Evolutionary conservation across 129 eudicot species (phyloP).

Genomic region (Daucus carota): DNA sequence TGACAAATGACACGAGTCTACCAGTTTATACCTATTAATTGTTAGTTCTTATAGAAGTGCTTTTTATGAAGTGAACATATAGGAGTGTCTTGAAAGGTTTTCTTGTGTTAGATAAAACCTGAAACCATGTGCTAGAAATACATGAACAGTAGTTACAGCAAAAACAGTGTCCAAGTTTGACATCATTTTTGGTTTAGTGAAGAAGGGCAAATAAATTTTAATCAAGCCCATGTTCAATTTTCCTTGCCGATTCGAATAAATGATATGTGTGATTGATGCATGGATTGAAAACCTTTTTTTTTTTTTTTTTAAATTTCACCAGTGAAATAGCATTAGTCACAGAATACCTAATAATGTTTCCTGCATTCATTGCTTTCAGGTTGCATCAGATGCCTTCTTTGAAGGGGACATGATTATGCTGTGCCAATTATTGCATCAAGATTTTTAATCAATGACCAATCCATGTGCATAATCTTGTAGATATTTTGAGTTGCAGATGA

Average conservation of each 20-base stretch:
- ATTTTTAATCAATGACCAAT: constrained; percentile 22
- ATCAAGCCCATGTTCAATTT: not conserved
- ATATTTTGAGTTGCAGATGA: constrained; percentile 85
- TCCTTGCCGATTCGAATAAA: not conserved
- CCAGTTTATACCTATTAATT: not conserved
- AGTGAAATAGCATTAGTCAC: not conserved
- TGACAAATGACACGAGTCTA: not conserved
- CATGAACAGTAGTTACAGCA: not conserved
- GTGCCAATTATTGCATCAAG: constrained; percentile 10
- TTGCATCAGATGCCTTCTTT: not conserved
- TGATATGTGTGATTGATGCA: not conserved
- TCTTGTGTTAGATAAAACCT: not conserved
- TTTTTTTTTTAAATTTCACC: no score
- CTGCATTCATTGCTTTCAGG: constrained; percentile 17
- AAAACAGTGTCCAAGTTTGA: not conserved
- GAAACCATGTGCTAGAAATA: not conserved
- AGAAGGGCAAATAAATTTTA: not conserved
- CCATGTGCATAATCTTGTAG: constrained; percentile 61
- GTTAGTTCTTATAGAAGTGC: not conserved
- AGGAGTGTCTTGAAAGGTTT: not conserved
- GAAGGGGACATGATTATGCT: constrained; percentile 1
- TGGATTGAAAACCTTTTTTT: not conserved
- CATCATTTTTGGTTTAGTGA: not conserved
- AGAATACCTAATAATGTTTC: not conserved
- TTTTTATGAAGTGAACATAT: not conserved